A percentile compares a stretch with the other conserved stretches of the same genome.
phyloP scores from a whole-genome alignment of 371 early-diverging fungal species.

The Nematocida sp. region DNA sequence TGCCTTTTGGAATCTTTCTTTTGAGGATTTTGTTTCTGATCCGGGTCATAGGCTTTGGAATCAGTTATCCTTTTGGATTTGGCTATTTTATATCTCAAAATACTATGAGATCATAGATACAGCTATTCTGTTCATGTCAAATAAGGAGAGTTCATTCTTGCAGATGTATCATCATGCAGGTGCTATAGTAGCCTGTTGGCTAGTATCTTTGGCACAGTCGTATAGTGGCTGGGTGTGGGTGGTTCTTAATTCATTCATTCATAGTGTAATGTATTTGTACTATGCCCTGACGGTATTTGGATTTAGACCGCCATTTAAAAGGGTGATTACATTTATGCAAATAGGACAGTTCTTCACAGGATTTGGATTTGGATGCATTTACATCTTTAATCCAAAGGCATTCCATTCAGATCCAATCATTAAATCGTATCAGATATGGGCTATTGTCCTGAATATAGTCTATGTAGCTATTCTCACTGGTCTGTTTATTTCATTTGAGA shows the following conservation, averaged over 20 bases:
- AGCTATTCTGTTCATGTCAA: slow-evolving; percentile 41
- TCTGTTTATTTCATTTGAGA: slow-evolving; percentile 48
- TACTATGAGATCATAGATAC: slow-evolving; percentile 55
- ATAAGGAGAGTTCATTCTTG: slow-evolving; percentile 50
- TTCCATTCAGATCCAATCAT: slow-evolving; percentile 27
- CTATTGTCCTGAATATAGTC: slow-evolving; percentile 44
- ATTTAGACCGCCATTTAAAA: slow-evolving; percentile 48
- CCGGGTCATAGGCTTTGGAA: neutral
- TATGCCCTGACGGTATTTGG: slow-evolving; percentile 46
- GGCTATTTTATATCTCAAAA: slow-evolving; percentile 57
- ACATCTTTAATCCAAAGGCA: slow-evolving; percentile 9
- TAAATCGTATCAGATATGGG: slow-evolving; percentile 33
- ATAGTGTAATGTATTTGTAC: slow-evolving; percentile 57
- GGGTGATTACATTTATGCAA: slow-evolving; percentile 54
- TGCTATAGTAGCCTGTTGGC: slow-evolving; percentile 54
- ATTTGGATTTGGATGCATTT: slow-evolving; percentile 13
- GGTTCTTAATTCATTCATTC: slow-evolving; percentile 56
- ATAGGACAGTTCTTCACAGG: slow-evolving; percentile 56
- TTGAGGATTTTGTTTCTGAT: slow-evolving; percentile 41
- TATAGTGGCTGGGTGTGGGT: slow-evolving; percentile 57
- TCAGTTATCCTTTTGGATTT: slow-evolving; percentile 34
- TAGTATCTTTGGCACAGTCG: slow-evolving; percentile 28
- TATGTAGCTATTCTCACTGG: slow-evolving; percentile 49
- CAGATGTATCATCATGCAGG: slow-evolving; percentile 61
- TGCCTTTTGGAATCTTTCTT: slow-evolving; percentile 2